Evolutionary conservation across 1,139 yeast genomes (phyloP).

Genomic region (Hemisphaericaspora xylofermentans): DNA sequence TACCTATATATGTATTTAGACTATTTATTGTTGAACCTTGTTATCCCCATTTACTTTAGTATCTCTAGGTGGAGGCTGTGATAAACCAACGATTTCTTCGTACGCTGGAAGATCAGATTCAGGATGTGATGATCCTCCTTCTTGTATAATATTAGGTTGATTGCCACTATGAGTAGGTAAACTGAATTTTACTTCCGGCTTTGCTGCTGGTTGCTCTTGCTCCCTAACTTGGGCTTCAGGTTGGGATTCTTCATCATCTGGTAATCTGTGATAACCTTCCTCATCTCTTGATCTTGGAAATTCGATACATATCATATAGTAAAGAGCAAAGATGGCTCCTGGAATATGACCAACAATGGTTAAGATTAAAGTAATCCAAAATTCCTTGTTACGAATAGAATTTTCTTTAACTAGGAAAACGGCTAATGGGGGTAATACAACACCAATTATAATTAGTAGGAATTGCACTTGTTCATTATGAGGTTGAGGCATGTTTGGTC

Average conservation of each 20-base stretch:
- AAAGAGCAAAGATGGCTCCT: constrained; percentile 35
- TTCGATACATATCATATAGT: constrained; percentile 26
- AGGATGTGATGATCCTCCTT: not conserved
- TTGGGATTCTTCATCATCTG: constrained; percentile 13
- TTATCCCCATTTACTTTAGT: constrained; percentile 10
- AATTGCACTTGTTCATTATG: constrained; percentile 16
- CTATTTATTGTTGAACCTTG: constrained; percentile 31
- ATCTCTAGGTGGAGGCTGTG: constrained; percentile 7
- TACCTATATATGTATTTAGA: not conserved
- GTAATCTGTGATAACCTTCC: constrained; percentile 10
- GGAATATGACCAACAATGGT: constrained; percentile 41
- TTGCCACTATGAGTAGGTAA: not conserved
- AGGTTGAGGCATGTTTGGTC: not conserved
- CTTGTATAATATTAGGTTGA: constrained; percentile 1
- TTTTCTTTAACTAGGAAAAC: constrained; percentile 30
- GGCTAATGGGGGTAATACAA: constrained; percentile 43
- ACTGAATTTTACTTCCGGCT: not conserved
- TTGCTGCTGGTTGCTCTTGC: constrained; percentile 10
- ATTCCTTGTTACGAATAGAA: constrained; percentile 34
- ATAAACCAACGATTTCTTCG: constrained; percentile 23
- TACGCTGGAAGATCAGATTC: constrained; percentile 26
- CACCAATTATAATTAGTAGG: constrained; percentile 32
- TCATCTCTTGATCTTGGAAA: constrained; percentile 17
- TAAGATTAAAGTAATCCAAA: constrained; percentile 33
- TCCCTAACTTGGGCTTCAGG: constrained; percentile 9